Evolutionary conservation across 352 stramenopile species (phyloP).

Genomic region (Phytophthora foliorum): DNA sequence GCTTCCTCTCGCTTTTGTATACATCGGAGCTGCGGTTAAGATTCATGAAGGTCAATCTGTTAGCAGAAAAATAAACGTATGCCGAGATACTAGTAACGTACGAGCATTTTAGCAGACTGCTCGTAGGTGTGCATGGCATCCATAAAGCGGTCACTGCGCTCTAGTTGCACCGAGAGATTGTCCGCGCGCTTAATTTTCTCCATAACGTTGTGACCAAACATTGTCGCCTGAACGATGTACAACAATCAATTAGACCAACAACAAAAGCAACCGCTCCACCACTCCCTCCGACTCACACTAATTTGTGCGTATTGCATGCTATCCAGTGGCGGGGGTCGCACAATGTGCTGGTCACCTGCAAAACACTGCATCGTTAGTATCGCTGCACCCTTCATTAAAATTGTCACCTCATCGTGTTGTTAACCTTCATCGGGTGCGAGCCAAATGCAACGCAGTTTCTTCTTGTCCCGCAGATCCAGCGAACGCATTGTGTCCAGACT

Average conservation of each 20-base stretch:
- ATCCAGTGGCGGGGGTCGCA: conserved; percentile 63
- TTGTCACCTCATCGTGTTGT: background rate
- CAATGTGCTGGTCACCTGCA: conserved; percentile 66
- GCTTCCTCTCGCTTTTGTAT: conserved; percentile 72
- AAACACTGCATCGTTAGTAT: background rate
- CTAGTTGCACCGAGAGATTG: conserved; percentile 66
- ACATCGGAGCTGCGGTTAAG: conserved; percentile 51
- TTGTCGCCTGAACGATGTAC: conserved; percentile 46
- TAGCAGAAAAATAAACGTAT: background rate
- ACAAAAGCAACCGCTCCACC: background rate
- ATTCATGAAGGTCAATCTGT: background rate
- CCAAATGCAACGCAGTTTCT: conserved; percentile 77
- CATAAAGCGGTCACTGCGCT: conserved; percentile 68
- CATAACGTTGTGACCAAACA: conserved; percentile 66
- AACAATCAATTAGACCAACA: background rate
- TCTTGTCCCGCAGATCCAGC: conserved; percentile 69
- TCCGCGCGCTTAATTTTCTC: conserved; percentile 73
- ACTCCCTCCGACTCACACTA: conserved; percentile 32
- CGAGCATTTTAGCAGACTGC: conserved; percentile 77
- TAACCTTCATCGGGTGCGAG: conserved; percentile 76
- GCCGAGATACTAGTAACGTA: conserved; percentile 24
- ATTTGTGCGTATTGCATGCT: conserved; percentile 75
- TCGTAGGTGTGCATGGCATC: conserved; percentile 81
- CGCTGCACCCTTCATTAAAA: background rate
- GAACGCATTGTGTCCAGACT: conserved; percentile 32